Conservation (phyloP, 2,329 filamentous ascomycete genomes). For the Arthrobotrys megalospora region DNA sequence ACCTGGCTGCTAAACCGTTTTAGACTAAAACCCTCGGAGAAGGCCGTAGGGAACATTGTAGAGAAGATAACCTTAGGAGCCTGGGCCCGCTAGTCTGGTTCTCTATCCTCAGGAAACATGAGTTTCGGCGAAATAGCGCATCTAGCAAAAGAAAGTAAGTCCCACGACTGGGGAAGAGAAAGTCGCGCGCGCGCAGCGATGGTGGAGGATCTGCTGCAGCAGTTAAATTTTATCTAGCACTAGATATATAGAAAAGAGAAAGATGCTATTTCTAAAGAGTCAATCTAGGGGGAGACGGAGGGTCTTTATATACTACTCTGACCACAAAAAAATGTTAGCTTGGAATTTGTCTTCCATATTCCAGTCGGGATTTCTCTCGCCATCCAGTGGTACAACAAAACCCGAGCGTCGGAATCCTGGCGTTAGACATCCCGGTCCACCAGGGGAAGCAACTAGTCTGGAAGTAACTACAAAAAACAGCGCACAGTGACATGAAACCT, state of each 20-base stretch:
- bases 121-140: no score
- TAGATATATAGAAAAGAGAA: not conserved
- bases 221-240: not conserved
- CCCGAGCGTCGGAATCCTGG: conserved; percentile 14
- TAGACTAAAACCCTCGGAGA: no score
- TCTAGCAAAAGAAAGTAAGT: no score
- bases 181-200: no score
- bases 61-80: no score
- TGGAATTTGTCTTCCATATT: conserved; percentile 6
- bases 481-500: conserved; percentile 14
- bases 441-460: conserved; percentile 12
- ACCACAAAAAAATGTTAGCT: not conserved
- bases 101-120: no score
- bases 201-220: not conserved
- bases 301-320: conserved; percentile 7
- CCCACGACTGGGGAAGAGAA: no score
- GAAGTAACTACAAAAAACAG: conserved; percentile 22
- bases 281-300: not conserved
- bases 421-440: conserved; percentile 21
- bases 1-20: no score
- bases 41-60: no score
- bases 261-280: not conserved
- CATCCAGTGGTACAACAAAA: conserved; percentile 9
- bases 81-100: no score
- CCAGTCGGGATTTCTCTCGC: not conserved